Base-by-base conservation (phyloP, 1,139 yeast species). In the Arxiozyma bovina region DNA sequence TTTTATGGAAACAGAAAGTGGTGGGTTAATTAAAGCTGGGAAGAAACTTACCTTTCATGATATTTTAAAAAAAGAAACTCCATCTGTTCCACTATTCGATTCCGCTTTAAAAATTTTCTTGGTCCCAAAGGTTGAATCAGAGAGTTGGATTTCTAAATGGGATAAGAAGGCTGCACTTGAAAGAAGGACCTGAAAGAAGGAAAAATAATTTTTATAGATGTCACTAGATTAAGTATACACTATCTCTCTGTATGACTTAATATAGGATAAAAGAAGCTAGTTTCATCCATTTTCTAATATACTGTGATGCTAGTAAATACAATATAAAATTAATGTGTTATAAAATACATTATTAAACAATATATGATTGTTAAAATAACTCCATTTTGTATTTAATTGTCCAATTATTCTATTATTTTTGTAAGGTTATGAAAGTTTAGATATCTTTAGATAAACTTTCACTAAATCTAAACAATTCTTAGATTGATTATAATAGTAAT, bases 11-110 rank as follows among this genome's bases (percentile, higher is more conserved):
- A 89, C 97, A 0, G 77, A 73, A 46, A 66, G 82, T 2, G 97
- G 96, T 45, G 98, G 98, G 0, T 75, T 93, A 57, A 83, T 91
- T 45, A 89, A 88, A 69, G 81, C 87, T 1, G 96, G 96, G 45
- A 87, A 85, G 68, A 88, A 87, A 61, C 79, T 83, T 27, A 75
- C 87, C 1, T 70, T 91, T 30, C 80, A 81, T 60, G 78, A 80
- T 55, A 85, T 85, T 0, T 74, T 90, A 58, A 78, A 81, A 72
- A 77, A 81, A 54, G 81, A 79, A 47, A 70, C 73, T 12, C 88
- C 96, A 9, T 77, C 75, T 45, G 81, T 88, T 7, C 96, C 96
- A 2, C 71, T 91, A 46, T 83, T 91, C 58, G 97, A 91, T 65
- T 79, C 81, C 56, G 78, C 87, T 43, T 76, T 89, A 55, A 77